Evolutionary conservation across 495 filamentous ascomycete species (phyloP).

Genomic region (Cercophora scortea): DNA sequence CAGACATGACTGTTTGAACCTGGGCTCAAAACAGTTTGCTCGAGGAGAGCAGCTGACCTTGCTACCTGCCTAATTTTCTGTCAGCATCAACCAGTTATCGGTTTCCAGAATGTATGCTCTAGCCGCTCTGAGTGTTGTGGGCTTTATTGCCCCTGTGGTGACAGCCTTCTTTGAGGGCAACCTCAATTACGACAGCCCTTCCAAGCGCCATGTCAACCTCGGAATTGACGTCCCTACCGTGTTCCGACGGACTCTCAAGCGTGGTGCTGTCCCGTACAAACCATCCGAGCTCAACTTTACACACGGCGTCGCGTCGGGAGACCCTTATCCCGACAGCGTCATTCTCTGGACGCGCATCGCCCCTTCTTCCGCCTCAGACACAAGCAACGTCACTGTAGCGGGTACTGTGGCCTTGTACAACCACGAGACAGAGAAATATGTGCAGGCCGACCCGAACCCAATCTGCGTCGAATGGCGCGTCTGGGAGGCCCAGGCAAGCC

Average conservation of each 20-base stretch:
- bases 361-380: slow-evolving; percentile 42
- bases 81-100: too few species aligned
- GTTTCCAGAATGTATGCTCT: too few species aligned
- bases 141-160: too few species aligned
- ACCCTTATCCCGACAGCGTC: slow-evolving; percentile 53
- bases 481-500: slow-evolving; percentile 21
- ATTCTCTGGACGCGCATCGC: slow-evolving; percentile 59
- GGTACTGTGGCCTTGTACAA: slow-evolving; percentile 49
- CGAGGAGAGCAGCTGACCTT: too few species aligned
- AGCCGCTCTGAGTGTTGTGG: too few species aligned
- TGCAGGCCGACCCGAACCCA: slow-evolving; percentile 43
- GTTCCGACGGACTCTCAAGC: slow-evolving; percentile 27
- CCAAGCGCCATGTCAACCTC: slow-evolving; percentile 37
- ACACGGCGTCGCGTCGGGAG: slow-evolving; percentile 43
- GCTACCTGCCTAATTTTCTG: too few species aligned
- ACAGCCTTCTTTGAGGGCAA: slow-evolving; percentile 30
- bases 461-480: slow-evolving; percentile 50
- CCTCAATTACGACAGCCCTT: slow-evolving; percentile 54
- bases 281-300: slow-evolving; percentile 17
- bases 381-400: slow-evolving; percentile 45
- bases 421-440: slow-evolving; percentile 45
- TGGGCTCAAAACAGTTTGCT: too few species aligned
- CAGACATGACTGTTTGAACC: too few species aligned
- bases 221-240: slow-evolving; percentile 46
- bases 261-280: slow-evolving; percentile 52